phyloP scores from a whole-genome alignment of 2,329 filamentous ascomycete species.

The Fusarium pseudoanthophilum region DNA sequence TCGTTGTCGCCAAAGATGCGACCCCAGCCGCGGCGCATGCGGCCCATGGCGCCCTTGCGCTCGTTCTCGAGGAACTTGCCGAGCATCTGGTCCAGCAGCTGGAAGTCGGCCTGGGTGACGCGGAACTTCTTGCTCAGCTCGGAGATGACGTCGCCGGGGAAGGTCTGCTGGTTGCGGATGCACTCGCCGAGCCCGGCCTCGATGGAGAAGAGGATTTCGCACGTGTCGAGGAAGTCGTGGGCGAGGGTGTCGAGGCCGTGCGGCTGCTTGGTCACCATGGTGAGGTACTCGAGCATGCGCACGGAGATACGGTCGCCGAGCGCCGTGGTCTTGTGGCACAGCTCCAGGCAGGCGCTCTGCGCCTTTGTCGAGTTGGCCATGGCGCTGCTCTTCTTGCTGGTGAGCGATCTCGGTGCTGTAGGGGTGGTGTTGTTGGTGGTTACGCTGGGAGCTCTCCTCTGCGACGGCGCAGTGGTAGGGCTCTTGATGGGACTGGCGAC shows the following conservation, averaged over 20 bases:
- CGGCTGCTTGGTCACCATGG: conserved; percentile 64
- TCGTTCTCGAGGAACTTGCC: conserved; percentile 70
- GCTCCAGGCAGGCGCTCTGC: conserved; percentile 49
- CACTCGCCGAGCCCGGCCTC: conserved; percentile 71
- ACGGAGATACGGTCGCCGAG: conserved; percentile 73
- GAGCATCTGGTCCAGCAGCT: conserved; percentile 71
- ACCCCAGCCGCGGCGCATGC: conserved; percentile 69
- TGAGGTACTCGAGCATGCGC: conserved; percentile 72
- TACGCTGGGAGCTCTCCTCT: not conserved
- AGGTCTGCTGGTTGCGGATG: conserved; percentile 59
- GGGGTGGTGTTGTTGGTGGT: not conserved
- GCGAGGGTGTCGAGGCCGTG: conserved; percentile 69
- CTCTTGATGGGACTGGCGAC: conserved; percentile 9
- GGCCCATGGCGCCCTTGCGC: conserved; percentile 68
- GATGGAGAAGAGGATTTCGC: conserved; percentile 74
- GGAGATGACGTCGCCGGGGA: conserved; percentile 69
- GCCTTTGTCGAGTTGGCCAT: conserved; percentile 45
- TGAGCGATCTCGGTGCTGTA: conserved; percentile 23
- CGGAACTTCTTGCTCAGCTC: conserved; percentile 74
- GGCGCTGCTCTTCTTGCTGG: conserved; percentile 36
- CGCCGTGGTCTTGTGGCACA: conserved; percentile 68
- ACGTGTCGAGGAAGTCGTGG: conserved; percentile 74
- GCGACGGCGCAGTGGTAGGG: not conserved
- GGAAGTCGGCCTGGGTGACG: conserved; percentile 69
- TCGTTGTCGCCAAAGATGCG: conserved; percentile 72